Evolutionary conservation across 192 early-diverging fungal genomes (phyloP), one percentile per base, ranked within the genome.

Genomic region (Coemansia sp.): DNA sequence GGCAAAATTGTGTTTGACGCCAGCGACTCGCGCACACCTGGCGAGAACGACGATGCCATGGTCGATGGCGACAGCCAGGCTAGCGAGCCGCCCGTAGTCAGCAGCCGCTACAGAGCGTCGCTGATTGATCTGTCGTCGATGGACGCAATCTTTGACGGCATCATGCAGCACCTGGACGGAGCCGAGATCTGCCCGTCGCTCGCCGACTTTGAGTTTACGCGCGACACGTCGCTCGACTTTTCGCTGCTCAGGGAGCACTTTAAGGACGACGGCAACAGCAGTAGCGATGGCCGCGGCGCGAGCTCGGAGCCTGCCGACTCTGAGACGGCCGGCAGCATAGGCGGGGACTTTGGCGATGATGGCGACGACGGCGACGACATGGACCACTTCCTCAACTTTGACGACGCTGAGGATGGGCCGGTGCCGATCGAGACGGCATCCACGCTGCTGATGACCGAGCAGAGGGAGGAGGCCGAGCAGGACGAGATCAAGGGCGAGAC

Each of bases 1-100:
- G 87, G 91, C n/a, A 90, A 85, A 53, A 90, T 97, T 45, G 87
- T 97, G 15, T 98, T 98, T 79, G 95, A 98, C 62, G 85, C 94
- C 18, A 81, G 88, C 32, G 94, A 96, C 77, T 86, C 87, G 5
- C 65, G 65, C 14, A 71, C 76, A 6, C 75, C 64, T n/a, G 70
- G 57, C 27, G 74, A 78, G 25, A 20, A 42, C 24, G 81, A 82
- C 7, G 76, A 72, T 5, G 64, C 67, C 1, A 64, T 53, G 4
- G 50, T 38, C 36, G 52, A 36, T 26, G 57, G 51, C 6, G 30
- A 18, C 2, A 37, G 46, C 17, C 29, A n/a, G 14, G 40, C 9
- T 17, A 10, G 18, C 4, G 7, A 3, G 40, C 40, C 18, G 18
- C 11, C 2, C 11, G 33, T 13, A 3, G 32, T 2, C 10, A 35